A percentile compares a stretch with the other conserved stretches of the same genome.
These are phyloP conservation scores for Melaleuca quinquenervia DNA, from an alignment of 345 rosid genomes.

Conservation along the genomic window DNA sequence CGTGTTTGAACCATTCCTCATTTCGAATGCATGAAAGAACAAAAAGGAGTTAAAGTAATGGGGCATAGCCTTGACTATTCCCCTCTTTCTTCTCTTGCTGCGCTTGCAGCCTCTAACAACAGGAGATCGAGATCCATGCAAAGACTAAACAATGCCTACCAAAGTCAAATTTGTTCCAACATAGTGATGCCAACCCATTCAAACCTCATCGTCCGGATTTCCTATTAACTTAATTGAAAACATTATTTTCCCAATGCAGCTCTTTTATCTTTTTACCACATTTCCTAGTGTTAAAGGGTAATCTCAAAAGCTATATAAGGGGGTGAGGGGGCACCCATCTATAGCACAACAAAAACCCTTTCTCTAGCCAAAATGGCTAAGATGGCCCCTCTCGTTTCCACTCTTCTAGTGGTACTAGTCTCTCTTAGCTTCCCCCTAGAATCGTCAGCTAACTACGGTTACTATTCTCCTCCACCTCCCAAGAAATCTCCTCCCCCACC, in stretches of 20 bases:
- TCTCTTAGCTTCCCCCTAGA: constrained; percentile 32
- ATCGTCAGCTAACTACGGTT: constrained; percentile 24
- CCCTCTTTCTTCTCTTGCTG: neutral
- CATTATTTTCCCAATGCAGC: neutral
- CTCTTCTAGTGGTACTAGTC: constrained; percentile 30
- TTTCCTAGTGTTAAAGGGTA: neutral
- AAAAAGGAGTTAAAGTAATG: neutral
- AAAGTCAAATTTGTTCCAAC: neutral
- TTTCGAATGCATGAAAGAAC: neutral
- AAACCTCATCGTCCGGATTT: neutral
- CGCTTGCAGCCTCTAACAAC: neutral
- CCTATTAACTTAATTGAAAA: neutral
- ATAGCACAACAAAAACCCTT: constrained; percentile 20
- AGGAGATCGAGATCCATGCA: neutral
- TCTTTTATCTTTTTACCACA: neutral
- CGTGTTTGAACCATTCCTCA: neutral
- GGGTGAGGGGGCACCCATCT: constrained; percentile 3
- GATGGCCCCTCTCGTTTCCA: constrained; percentile 36
- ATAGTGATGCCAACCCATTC: neutral
- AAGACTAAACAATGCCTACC: neutral
- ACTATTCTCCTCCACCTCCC: constrained; percentile 3
- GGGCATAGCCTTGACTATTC: neutral
- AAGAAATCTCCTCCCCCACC: constrained; percentile 21
- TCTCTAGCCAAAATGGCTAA: neutral
- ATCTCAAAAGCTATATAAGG: constrained; percentile 51